phyloP scores from a whole-genome alignment of 495 filamentous ascomycete species.

The Entonaema liquescens region DNA sequence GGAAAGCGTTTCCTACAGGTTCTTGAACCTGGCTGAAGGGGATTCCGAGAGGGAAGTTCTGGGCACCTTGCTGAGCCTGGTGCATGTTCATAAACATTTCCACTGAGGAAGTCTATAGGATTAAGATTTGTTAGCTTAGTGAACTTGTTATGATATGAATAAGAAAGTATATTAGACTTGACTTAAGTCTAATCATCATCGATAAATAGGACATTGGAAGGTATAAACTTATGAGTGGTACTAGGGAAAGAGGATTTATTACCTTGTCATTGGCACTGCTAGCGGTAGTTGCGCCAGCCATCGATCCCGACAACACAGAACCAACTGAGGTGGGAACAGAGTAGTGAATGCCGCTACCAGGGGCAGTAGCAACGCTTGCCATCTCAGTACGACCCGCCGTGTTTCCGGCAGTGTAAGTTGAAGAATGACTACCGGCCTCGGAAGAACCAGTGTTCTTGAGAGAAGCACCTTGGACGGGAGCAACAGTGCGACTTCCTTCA shows the following conservation, averaged over 20 bases:
- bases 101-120: background rate
- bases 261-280: background rate
- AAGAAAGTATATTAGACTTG: background rate
- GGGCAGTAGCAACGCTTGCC: background rate
- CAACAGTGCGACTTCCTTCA: background rate
- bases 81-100: constrained; percentile 2
- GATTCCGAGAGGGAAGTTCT: background rate
- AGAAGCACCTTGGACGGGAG: background rate
- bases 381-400: background rate
- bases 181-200: background rate
- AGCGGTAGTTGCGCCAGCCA: background rate
- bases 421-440: background rate
- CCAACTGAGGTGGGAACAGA: background rate
- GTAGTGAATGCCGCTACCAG: background rate
- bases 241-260: background rate
- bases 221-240: background rate
- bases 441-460: background rate
- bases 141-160: background rate
- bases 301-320: background rate
- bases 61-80: background rate
- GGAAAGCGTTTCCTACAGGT: background rate
- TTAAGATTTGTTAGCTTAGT: background rate
- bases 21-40: background rate
- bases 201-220: background rate
- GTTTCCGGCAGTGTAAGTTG: background rate